These are phyloP conservation scores for Sporobolomyces roseus DNA, from an alignment of 768 basidiomycete genomes.

Conservation along the genomic window DNA sequence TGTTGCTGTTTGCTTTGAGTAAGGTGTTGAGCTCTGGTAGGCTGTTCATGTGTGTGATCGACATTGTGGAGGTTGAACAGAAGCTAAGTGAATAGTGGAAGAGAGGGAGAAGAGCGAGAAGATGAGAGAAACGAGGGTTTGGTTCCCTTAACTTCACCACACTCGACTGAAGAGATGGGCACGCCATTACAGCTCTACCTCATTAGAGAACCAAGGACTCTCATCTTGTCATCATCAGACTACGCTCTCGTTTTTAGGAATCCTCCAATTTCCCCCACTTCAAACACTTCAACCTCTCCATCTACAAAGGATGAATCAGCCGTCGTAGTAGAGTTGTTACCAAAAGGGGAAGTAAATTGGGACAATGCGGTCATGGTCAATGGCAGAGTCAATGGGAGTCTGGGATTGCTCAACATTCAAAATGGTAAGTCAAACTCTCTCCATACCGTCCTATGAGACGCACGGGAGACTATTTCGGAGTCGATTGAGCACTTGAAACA, in stretches of 20 bases:
- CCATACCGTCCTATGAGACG: neutral
- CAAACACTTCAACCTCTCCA: neutral
- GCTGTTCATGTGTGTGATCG: conserved; percentile 6
- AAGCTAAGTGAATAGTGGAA: neutral
- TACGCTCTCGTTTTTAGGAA: conserved; percentile 26
- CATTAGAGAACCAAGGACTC: conserved; percentile 14
- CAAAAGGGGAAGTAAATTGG: conserved; percentile 67
- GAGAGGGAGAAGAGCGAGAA: neutral
- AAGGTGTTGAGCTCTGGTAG: conserved; percentile 23
- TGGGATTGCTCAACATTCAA: conserved; percentile 32
- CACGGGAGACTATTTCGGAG: too few species aligned
- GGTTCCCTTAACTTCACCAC: neutral
- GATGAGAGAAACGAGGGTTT: too few species aligned
- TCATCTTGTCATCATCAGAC: conserved; percentile 18
- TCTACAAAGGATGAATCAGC: neutral
- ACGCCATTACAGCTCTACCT: conserved; percentile 13
- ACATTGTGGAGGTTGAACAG: neutral
- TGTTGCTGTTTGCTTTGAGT: conserved; percentile 21
- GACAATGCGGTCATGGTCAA: conserved; percentile 60
- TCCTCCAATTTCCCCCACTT: neutral
- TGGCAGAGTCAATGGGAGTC: conserved; percentile 14
- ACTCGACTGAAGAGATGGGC: neutral
- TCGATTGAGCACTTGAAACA: too few species aligned
- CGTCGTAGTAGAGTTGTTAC: conserved; percentile 74
- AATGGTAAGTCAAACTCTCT: conserved; percentile 16